Evolutionary conservation across 495 filamentous ascomycete genomes (phyloP), one percentile per base, ranked within the genome.

Genomic region (Aspergillus leporis): DNA sequence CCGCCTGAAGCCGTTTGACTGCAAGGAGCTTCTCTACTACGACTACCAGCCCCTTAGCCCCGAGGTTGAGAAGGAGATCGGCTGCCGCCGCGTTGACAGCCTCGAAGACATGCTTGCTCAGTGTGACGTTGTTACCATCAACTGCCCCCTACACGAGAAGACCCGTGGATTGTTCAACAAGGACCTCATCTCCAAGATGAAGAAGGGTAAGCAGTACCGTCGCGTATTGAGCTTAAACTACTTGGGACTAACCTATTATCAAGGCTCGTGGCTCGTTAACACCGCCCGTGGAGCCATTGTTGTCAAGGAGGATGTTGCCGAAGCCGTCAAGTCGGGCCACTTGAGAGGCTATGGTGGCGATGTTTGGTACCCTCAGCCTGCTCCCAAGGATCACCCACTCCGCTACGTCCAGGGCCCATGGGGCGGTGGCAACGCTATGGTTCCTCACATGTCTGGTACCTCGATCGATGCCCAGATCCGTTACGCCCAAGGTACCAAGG

Each of bases 161-260:
- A 98, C 94, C 47, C 82, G 84, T 32, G 94, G 94, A 61, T 73
- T 98, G 65, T 98, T 98, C 83, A 97, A 97, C 85, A 98, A 98
- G 89, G 91, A 97, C n/a, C 84, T 98, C 61, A 96, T 98, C 68
- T 83, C 88, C 67, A 97, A 97, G 90, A 98, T 98, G 94, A 98
- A 98, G 91, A 87, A 87, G 70, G 92, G 89, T 86, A 74, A 70
- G 81, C 65, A 49, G 19, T 32, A 28, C 10, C 43, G 5, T 48
- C 0, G 18, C 10, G 40, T n/a, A 43, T 5, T 19, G 32, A 38
- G 28, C 12, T 30, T 25, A 31, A 34, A 25, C 16, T 34, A 4
- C 21, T 5, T 21, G 25, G 14, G 60, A 58, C 62, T 62, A 55
- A 63, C 51, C 30, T 9, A 6, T 22, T 41, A n/a, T 34, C 19